These are phyloP conservation scores for Aethionema arabicum DNA, from an alignment of 345 rosid genomes.

Conservation along the genomic window DNA sequence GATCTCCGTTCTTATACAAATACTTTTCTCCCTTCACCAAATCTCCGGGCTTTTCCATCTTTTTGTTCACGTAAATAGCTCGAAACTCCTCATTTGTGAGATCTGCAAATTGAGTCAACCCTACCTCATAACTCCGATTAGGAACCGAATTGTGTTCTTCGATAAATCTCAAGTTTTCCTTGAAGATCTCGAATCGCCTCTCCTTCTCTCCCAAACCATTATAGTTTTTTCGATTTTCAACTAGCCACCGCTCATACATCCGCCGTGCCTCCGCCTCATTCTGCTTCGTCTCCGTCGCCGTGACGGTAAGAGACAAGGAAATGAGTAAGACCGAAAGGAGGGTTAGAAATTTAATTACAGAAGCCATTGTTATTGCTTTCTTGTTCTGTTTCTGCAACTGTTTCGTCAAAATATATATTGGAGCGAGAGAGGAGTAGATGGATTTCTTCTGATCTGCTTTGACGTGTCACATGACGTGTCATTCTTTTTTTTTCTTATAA, in stretches of 20 bases:
- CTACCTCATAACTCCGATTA: constrained; percentile 46
- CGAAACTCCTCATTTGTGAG: constrained; percentile 64
- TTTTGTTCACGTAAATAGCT: constrained; percentile 45
- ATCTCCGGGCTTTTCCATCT: constrained; percentile 21
- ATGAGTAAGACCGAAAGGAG: constrained; percentile 15
- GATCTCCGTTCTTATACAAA: constrained; percentile 32
- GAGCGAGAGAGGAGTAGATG: neutral
- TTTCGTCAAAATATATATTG: constrained; percentile 24
- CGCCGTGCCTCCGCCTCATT: constrained; percentile 32
- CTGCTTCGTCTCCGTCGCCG: constrained; percentile 14
- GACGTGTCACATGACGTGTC: constrained; percentile 20
- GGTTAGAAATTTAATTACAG: constrained; percentile 8
- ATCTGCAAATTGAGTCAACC: constrained; percentile 70
- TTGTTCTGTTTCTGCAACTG: constrained; percentile 16
- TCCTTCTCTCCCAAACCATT: constrained; percentile 68
- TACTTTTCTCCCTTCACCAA: constrained; percentile 36
- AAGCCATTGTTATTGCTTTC: constrained; percentile 6
- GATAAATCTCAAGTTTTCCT: constrained; percentile 57
- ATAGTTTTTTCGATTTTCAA: constrained; percentile 47
- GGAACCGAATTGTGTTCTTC: constrained; percentile 51
- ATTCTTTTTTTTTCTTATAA: neutral
- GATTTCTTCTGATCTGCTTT: neutral
- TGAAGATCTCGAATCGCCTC: constrained; percentile 59
- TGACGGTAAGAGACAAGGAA: constrained; percentile 18
- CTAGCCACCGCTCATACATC: constrained; percentile 63